phyloP scores from a whole-genome alignment of 306 rosid genomes.

The Cucumis cinereus region DNA sequence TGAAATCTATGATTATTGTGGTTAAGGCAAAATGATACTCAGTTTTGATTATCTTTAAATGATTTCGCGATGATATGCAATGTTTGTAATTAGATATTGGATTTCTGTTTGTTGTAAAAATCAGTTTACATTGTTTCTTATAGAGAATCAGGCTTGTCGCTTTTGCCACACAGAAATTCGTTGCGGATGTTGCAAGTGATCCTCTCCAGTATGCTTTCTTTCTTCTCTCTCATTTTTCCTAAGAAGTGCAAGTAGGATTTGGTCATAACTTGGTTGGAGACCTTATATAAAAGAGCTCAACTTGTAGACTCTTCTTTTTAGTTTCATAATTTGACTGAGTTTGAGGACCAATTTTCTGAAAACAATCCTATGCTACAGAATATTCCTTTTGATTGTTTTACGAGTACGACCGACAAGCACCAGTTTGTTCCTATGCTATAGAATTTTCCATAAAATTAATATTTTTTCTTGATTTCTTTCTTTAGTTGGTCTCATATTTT shows the following conservation, averaged over 20 bases:
- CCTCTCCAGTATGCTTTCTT: constrained; percentile 24
- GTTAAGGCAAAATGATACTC: neutral
- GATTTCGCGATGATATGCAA: neutral
- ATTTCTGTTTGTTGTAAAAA: neutral
- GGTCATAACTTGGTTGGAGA: neutral
- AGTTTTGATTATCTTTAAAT: neutral
- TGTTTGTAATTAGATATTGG: neutral
- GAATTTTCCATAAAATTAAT: no score
- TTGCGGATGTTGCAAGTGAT: constrained; percentile 59
- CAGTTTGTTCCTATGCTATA: no score
- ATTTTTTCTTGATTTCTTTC: no score
- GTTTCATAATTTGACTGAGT: neutral
- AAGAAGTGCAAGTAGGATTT: neutral
- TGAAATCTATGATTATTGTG: neutral
- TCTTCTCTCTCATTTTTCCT: neutral
- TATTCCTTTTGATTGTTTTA: neutral
- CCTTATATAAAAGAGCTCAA: neutral
- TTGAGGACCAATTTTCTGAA: neutral
- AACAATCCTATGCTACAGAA: neutral
- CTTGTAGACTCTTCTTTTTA: neutral
- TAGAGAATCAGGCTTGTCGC: constrained; percentile 51
- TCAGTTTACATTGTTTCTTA: neutral
- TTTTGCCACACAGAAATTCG: constrained; percentile 68
- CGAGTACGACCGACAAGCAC: no score
- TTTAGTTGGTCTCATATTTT: neutral